Percentiles rank a stretch among this genome's conserved stretches.
phyloP scores from a whole-genome alignment of 1,284 basidiomycete genomes.

The Rhodotorula sp. region DNA sequence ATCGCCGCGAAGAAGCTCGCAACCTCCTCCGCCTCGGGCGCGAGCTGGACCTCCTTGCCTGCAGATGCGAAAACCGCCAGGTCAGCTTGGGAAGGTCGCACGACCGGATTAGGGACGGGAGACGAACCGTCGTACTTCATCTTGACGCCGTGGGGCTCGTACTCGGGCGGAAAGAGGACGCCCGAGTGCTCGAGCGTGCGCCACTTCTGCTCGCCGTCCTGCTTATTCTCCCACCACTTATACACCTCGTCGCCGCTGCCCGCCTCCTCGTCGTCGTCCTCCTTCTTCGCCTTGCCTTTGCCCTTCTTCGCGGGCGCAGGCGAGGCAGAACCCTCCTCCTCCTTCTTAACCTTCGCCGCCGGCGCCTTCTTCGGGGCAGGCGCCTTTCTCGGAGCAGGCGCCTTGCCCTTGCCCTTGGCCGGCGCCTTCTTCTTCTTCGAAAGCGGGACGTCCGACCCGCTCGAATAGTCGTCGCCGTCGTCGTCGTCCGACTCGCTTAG shows the following conservation, averaged over 20 bases:
- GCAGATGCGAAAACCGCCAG: conserved; percentile 29
- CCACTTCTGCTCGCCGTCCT: conserved; percentile 71
- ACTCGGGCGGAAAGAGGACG: conserved; percentile 93
- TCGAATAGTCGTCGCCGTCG: conserved; percentile 30
- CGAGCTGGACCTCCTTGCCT: conserved; percentile 79
- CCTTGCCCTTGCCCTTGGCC: conserved; percentile 41
- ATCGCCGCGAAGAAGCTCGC: conserved; percentile 95
- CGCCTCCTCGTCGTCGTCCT: conserved; percentile 36
- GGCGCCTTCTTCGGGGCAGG: conserved; percentile 26
- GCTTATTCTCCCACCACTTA: conserved; percentile 78
- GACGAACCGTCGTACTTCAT: conserved; percentile 90
- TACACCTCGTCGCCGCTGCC: conserved; percentile 61
- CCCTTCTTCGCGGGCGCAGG: conserved; percentile 50
- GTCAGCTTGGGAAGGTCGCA: background rate
- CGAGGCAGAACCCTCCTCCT: conserved; percentile 47
- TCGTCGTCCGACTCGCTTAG: conserved; percentile 21
- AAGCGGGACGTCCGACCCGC: conserved; percentile 25
- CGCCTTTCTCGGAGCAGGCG: conserved; percentile 41
- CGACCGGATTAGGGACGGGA: background rate
- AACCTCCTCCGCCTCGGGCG: conserved; percentile 89
- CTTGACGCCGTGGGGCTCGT: conserved; percentile 82
- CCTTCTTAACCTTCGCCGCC: conserved; percentile 46
- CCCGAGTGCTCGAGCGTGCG: conserved; percentile 88
- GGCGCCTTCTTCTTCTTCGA: conserved; percentile 39
- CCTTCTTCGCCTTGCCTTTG: conserved; percentile 47